Evolutionary conservation across 768 basidiomycete genomes (phyloP), one percentile per base, ranked within the genome.

Genomic region (Mycena venus): DNA sequence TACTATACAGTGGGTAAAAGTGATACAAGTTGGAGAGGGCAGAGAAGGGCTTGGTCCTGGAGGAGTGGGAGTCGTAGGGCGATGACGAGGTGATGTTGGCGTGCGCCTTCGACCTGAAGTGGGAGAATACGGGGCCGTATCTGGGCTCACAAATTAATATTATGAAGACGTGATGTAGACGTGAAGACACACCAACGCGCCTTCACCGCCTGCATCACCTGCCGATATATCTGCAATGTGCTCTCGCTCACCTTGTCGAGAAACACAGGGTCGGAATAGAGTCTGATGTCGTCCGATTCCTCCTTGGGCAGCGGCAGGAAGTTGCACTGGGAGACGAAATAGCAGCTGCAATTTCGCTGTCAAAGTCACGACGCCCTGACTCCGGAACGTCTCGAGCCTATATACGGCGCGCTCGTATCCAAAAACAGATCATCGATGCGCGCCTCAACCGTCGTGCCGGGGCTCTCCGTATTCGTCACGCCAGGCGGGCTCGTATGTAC

Each of bases 1-100:
- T 99, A 99, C 88, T 99, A 83, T 97, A 99, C 47, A 99, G 91
- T 51, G 94, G 93, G 85, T 99, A 99, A 85, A 95, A 99, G 83
- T 99, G 98, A 86, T n/a, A n/a, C n/a, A n/a, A n/a, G n/a, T n/a
- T n/a, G n/a, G n/a, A n/a, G n/a, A n/a, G n/a, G n/a, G n/a, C 96
- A 94, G 68, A 72, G 62, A 51, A 64, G 79, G 72, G 59, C 36
- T 56, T 25, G 15, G 70, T 77, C 31, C 75, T 44, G 47, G 59
- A 70, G 56, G 53, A 49, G 71, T 42, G 44, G 29, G 62, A 60
- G 61, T 69, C 96, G 90, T 96, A 99, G n/a, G 6, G 96, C 98
- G 80, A 99, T 98, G 76, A 99, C 98, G 62, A 99, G 84, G 63
- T 98, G 89, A 80, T 95, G 90, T 85, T 99, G 97, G 59, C 97